A percentile compares a stretch with the other conserved stretches of the same genome.
phyloP scores from a whole-genome alignment of 139 green algal species.

The Chlamydomonas sphaeroides region DNA sequence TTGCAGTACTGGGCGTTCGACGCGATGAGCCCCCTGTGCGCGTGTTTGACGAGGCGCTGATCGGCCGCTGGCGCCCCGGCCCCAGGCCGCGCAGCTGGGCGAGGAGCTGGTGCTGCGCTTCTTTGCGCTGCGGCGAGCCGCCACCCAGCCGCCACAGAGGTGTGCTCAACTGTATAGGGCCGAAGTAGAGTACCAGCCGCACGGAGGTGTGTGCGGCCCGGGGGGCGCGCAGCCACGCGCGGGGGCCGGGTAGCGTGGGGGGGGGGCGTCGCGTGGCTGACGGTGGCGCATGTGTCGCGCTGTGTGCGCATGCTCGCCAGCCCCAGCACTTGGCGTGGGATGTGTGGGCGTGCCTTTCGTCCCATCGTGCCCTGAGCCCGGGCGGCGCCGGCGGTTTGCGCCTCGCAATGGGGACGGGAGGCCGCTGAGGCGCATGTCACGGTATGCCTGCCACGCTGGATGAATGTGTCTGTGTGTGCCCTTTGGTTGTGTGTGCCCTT shows the following conservation, averaged over 20 bases:
- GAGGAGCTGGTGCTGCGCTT: constrained; percentile 7
- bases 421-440: not conserved
- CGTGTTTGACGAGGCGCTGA: too few relatives aligned
- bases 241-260: not conserved
- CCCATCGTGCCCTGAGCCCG: too few relatives aligned
- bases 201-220: not conserved
- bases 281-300: too few relatives aligned
- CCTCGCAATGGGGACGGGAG: not conserved
- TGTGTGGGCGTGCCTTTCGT: too few relatives aligned
- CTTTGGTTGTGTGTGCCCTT: not conserved
- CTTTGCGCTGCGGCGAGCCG: not conserved
- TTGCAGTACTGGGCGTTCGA: too few relatives aligned
- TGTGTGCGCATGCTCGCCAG: too few relatives aligned
- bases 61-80: too few relatives aligned
- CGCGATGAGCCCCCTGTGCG: too few relatives aligned
- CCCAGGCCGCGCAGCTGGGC: not conserved
- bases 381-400: too few relatives aligned
- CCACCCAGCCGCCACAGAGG: not conserved
- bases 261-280: too few relatives aligned
- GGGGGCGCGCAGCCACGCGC: not conserved
- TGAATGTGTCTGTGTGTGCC: not conserved
- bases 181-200: not conserved
- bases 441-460: not conserved
- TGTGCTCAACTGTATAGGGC: not conserved
- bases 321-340: too few relatives aligned